Evolutionary conservation across 2,329 filamentous ascomycete genomes (phyloP).

Genomic region (Trichoderma sp.): DNA sequence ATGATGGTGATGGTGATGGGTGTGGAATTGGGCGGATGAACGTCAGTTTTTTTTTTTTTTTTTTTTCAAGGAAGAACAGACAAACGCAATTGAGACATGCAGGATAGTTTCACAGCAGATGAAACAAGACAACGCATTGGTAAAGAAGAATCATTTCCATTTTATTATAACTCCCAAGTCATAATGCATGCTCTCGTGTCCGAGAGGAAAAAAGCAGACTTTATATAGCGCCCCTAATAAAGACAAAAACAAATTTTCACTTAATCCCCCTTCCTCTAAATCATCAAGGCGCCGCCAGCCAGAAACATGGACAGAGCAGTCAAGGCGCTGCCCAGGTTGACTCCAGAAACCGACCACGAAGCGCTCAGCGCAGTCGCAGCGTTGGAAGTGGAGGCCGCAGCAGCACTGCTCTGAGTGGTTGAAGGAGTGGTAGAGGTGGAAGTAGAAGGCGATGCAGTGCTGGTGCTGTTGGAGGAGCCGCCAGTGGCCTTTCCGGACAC

Average conservation of each 20-base stretch:
- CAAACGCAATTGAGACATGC: neutral
- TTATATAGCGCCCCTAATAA: neutral
- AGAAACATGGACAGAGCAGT: conserved; percentile 30
- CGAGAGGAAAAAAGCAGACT: neutral
- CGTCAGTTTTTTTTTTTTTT: no score
- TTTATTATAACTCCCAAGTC: neutral
- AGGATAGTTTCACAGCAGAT: neutral
- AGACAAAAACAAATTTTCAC: neutral
- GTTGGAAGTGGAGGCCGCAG: conserved; percentile 24
- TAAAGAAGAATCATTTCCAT: neutral
- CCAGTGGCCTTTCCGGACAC: conserved; percentile 22
- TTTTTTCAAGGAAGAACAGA: no score
- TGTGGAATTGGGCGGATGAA: neutral
- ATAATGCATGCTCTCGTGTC: conserved; percentile 1
- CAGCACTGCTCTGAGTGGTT: conserved; percentile 23
- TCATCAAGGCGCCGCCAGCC: conserved; percentile 30
- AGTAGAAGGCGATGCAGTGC: conserved; percentile 10
- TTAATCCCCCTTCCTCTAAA: conserved; percentile 22
- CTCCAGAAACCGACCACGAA: conserved; percentile 24
- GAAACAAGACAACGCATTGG: neutral
- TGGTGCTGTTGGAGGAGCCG: conserved; percentile 18
- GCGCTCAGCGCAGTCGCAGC: conserved; percentile 28
- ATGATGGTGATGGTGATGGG: neutral
- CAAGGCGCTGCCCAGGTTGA: conserved; percentile 25
- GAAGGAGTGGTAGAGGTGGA: conserved; percentile 2